Evolutionary conservation across 2,329 filamentous ascomycete species (phyloP).

Genomic region (Alternaria solani): DNA sequence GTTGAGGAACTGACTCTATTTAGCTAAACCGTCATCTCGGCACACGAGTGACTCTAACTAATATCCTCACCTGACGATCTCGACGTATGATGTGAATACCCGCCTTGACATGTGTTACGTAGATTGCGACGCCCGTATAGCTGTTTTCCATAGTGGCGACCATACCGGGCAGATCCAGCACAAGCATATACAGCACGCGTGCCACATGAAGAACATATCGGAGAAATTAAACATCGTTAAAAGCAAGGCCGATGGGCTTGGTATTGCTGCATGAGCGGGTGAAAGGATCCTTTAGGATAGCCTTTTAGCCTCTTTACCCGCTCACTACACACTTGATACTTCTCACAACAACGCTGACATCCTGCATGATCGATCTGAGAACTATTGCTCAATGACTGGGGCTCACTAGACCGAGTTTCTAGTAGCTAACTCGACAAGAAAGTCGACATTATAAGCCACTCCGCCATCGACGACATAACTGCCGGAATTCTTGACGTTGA

Average conservation of each 20-base stretch:
- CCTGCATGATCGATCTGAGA: background rate
- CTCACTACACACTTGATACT: background rate
- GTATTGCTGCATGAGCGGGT: slow-evolving; percentile 1
- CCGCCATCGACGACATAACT: slow-evolving; percentile 41
- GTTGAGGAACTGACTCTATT: background rate
- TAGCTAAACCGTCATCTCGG: background rate
- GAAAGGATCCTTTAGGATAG: background rate
- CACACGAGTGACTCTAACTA: background rate
- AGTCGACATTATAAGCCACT: slow-evolving; percentile 39
- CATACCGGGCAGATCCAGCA: slow-evolving; percentile 6
- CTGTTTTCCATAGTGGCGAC: slow-evolving; percentile 1
- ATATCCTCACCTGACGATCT: background rate
- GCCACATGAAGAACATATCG: slow-evolving; percentile 10
- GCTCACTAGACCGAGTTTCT: background rate
- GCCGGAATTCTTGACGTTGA: slow-evolving; percentile 35
- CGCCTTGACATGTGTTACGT: slow-evolving; percentile 21
- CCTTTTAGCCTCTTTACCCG: slow-evolving; percentile 20
- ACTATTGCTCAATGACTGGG: background rate
- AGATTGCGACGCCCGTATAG: slow-evolving; percentile 18
- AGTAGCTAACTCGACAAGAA: slow-evolving; percentile 25
- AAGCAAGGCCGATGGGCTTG: slow-evolving; percentile 8
- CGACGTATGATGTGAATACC: slow-evolving; percentile 15
- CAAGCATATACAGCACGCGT: background rate
- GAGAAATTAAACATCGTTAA: slow-evolving; percentile 23
- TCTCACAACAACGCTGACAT: background rate